These are phyloP conservation scores for Chloris gayana DNA, from an alignment of 176 grass and related monocot species.

Conservation along the genomic window DNA sequence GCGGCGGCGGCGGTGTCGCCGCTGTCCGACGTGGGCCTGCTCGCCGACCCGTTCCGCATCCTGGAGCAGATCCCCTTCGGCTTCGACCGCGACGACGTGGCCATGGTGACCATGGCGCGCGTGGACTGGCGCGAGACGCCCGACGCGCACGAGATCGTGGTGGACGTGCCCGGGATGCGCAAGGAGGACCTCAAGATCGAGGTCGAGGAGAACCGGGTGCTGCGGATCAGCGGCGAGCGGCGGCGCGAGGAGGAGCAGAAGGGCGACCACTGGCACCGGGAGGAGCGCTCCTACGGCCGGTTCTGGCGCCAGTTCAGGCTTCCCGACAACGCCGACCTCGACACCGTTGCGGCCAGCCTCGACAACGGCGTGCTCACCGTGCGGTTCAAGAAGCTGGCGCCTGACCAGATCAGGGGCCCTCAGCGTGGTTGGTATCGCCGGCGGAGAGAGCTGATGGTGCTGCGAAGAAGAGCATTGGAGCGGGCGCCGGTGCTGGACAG, in stretches of 20 bases:
- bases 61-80: constrained; percentile 74
- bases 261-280: constrained; percentile 77
- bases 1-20: neutral
- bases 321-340: constrained; percentile 79
- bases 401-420: constrained; percentile 77
- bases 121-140: constrained; percentile 84
- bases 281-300: constrained; percentile 76
- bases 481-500: neutral
- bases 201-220: constrained; percentile 78
- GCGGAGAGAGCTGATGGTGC: neutral
- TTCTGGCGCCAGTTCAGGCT: constrained; percentile 96
- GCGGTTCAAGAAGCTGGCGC: constrained; percentile 63
- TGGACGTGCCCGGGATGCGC: constrained; percentile 78
- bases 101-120: constrained; percentile 51
- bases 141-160: constrained; percentile 69
- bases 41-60: constrained; percentile 77
- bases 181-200: constrained; percentile 77
- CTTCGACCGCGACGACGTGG: constrained; percentile 65
- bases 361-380: constrained; percentile 71
- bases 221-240: constrained; percentile 85
- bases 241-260: constrained; percentile 54
- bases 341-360: constrained; percentile 55
- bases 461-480: constrained; percentile 41
- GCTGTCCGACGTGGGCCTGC: constrained; percentile 37
- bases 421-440: constrained; percentile 61